Evolutionary conservation across 2,329 filamentous ascomycete genomes (phyloP), one percentile per base, ranked within the genome.

Genomic region (Lachnellula subtilissima): DNA sequence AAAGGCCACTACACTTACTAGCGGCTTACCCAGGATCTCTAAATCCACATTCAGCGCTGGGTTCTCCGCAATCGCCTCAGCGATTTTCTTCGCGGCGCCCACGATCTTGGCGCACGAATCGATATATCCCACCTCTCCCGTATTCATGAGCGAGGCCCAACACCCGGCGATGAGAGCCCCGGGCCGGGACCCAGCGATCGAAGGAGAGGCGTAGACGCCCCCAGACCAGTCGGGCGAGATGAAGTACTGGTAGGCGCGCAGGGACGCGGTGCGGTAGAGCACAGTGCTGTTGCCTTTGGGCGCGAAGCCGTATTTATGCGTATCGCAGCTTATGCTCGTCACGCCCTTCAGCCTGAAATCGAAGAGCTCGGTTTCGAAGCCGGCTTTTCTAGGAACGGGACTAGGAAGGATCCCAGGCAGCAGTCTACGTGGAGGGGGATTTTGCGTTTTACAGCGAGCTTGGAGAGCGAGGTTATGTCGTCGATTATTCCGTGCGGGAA

Each of bases 401-500:
- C 84, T 48, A 99, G 80, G 78, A 99, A 97, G 2, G 91, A 97
- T 40, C 94, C 94, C 17, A 99, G 82, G 70, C 94, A 99, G 81
- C 94, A 97, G 76, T 99, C 94, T 50, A 99, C 93, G 71, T 99
- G 94, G 11, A 99, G 83, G 17, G 91, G 92, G 23, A 97, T 78
- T 68, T 86, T 88, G 70, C 89, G 86, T 68, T 86, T 86, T 36
- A 88, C 70, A 0, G 94, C 94, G 5, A 99, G 81, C 57, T 86
- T 87, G 54, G 92, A 96, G 43, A 99, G 84, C 0, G 84, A 82
- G 0, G 88, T 76, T 65, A 99, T 97, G 72, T 97, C 91, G 73
- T 99, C 94, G 62, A 99, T 94, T 70, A 99, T 96, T 59, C 94
- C 94, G 71, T 99, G 94, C 39, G 94, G 94, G 75, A 97, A 99